phyloP scores from a whole-genome alignment of 768 basidiomycete genomes.

The Pulveroboletus sp. region DNA sequence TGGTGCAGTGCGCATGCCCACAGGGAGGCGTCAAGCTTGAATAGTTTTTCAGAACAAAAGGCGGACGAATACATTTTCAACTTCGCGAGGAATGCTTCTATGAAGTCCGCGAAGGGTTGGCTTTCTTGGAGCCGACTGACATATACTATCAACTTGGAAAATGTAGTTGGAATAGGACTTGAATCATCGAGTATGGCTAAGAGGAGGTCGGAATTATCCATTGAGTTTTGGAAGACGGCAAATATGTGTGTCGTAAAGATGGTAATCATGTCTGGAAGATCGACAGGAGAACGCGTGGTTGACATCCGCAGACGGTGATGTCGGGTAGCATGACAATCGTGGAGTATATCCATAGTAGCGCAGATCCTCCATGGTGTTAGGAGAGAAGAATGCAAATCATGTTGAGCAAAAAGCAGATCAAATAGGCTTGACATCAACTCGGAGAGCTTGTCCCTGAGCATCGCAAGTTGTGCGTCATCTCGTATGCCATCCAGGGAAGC shows the following conservation, averaged over 20 bases:
- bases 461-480: background rate
- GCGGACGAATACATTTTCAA: conserved; percentile 23
- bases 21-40: conserved; percentile 45
- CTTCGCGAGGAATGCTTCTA: conserved; percentile 24
- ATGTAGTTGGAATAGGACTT: conserved; percentile 30
- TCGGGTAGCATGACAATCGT: conserved; percentile 16
- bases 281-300: conserved; percentile 1
- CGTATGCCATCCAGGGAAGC: background rate
- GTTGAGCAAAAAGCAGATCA: conserved; percentile 15
- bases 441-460: conserved; percentile 18
- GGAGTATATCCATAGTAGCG: conserved; percentile 24
- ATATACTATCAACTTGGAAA: conserved; percentile 25
- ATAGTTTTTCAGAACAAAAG: conserved; percentile 34
- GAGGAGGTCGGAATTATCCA: conserved; percentile 9
- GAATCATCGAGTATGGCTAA: conserved; percentile 24
- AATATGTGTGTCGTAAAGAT: conserved; percentile 20
- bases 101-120: conserved; percentile 8
- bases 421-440: conserved; percentile 23
- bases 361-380: conserved; percentile 4
- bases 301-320: conserved; percentile 16
- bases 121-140: conserved; percentile 13
- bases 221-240: conserved; percentile 8
- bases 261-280: conserved; percentile 25
- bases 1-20: conserved; percentile 48
- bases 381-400: background rate